Conservation (phyloP, 306 rosid species). For the Vigna unguiculata region DNA sequence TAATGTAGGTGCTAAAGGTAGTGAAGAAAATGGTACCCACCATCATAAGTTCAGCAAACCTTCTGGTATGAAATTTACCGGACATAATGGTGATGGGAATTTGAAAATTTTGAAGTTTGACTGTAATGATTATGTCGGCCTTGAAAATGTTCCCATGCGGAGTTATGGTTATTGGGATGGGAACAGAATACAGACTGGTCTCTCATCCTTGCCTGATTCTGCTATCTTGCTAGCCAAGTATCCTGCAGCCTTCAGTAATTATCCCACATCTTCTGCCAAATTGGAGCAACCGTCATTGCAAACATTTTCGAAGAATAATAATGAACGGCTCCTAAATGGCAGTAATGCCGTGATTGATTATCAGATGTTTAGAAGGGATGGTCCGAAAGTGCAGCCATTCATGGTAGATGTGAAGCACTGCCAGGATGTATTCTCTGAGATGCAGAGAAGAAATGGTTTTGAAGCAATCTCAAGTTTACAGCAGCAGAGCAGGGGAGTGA, state of each 20-base stretch:
- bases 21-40: conserved; percentile 57
- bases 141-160: conserved; percentile 69
- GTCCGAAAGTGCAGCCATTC: conserved; percentile 69
- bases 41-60: conserved; percentile 56
- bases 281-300: conserved; percentile 70
- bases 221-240: conserved; percentile 79
- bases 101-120: conserved; percentile 66
- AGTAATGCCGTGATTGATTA: conserved; percentile 73
- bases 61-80: conserved; percentile 54
- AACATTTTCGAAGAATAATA: conserved; percentile 53
- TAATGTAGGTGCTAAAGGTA: conserved; percentile 51
- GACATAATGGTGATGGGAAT: conserved; percentile 61
- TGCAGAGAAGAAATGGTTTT: conserved; percentile 71
- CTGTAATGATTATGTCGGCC: conserved; percentile 49
- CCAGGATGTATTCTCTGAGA: conserved; percentile 69
- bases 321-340: conserved; percentile 56
- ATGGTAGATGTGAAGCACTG: conserved; percentile 69
- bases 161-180: conserved; percentile 81
- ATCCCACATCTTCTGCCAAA: conserved; percentile 55
- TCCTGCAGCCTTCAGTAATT: conserved; percentile 84
- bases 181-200: conserved; percentile 68
- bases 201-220: conserved; percentile 77
- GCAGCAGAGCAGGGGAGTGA: conserved; percentile 76
- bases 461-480: conserved; percentile 75
- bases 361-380: conserved; percentile 67